Base-by-base conservation (phyloP, 2,329 filamentous ascomycete genomes). In the Cytospora leucostoma region DNA sequence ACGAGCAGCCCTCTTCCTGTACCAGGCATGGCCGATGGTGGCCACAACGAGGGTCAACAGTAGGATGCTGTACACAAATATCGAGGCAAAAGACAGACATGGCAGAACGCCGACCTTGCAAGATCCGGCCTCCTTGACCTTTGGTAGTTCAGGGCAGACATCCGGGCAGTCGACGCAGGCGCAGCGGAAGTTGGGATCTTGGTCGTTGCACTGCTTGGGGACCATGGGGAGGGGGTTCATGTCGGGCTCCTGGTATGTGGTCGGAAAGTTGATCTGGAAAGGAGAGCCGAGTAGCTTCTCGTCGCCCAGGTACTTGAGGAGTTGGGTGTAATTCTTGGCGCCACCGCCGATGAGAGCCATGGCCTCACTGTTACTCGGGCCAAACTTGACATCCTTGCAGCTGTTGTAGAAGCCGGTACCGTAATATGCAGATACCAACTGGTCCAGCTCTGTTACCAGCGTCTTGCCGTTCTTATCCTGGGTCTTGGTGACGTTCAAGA, bases 341-440 rank as follows among this genome's bases (percentile, higher is more conserved):
- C 94, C 93, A 17, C 95, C 95, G 37, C 95, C 96, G 66, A 99
- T 98, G 70, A 99, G 88, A 70, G 94, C 90, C 85, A 99, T 99
- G 17, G 94, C 95, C 71, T 90, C 93, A 65, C 91, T 90, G 73
- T 97, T 97, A 50, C 94, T 93, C 7, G 93, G 90, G 40, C 95
- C 95, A 71, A 98, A 97, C 74, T 99, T 99, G 77, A 99, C 94
- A 75, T 99, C 93, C 77, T 98, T 98, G 81, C 95, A 99, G 78
- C 95, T 99, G 76, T 97, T 85, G 74, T 93, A 99, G 79, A 99
- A 96, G 1, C 91, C 93, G 10, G 85, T 83, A 51, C 92, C 93
- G 74, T 96, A 98, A 59, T 90, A 82, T 62, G 93, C 83, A 2
- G 92, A 92, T 69, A 97, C 87, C 7, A 98, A 80, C 72, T 97